Percentiles rank a stretch among this genome's conserved stretches.
These are phyloP conservation scores for Pseudotulostoma volvatum DNA, from an alignment of 495 filamentous ascomycete genomes.

Conservation along the genomic window DNA sequence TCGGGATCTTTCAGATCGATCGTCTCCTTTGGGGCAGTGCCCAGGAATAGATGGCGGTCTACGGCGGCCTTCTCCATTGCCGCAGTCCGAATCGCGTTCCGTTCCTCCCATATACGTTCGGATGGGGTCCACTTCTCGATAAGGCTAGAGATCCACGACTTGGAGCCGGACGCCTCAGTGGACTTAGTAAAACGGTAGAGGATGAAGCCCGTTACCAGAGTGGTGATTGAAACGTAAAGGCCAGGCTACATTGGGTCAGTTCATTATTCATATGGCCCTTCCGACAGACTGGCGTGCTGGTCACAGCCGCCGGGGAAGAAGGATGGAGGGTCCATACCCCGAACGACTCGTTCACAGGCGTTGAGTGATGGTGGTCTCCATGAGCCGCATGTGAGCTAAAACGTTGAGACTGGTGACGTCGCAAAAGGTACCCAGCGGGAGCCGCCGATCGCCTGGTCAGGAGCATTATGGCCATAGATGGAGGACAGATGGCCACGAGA, in stretches of 20 bases:
- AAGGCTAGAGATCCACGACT: constrained; percentile 38
- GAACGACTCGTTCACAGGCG: constrained; percentile 42
- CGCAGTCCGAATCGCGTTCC: constrained; percentile 45
- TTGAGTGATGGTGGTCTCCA: constrained; percentile 20
- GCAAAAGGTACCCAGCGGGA: constrained; percentile 14
- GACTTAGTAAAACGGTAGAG: constrained; percentile 37
- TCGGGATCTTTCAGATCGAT: constrained; percentile 48
- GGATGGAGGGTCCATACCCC: constrained; percentile 37
- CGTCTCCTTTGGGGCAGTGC: constrained; percentile 26
- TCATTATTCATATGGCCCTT: no score
- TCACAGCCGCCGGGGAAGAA: no score
- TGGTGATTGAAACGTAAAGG: constrained; percentile 49
- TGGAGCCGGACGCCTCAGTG: constrained; percentile 28
- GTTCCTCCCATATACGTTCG: constrained; percentile 36
- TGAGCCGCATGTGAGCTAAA: constrained; percentile 26
- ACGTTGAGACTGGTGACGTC: constrained; percentile 30
- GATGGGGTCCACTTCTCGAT: constrained; percentile 37
- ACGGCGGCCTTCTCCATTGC: constrained; percentile 53
- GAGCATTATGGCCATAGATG: constrained; percentile 26
- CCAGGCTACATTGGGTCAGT: constrained; percentile 28
- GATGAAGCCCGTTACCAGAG: constrained; percentile 38
- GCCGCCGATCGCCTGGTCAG: constrained; percentile 27
- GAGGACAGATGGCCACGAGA: constrained; percentile 10
- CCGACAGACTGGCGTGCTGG: no score
- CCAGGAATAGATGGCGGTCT: constrained; percentile 50